phyloP scores from a whole-genome alignment of 192 early-diverging fungal species.

The Geranomyces variabilis region DNA sequence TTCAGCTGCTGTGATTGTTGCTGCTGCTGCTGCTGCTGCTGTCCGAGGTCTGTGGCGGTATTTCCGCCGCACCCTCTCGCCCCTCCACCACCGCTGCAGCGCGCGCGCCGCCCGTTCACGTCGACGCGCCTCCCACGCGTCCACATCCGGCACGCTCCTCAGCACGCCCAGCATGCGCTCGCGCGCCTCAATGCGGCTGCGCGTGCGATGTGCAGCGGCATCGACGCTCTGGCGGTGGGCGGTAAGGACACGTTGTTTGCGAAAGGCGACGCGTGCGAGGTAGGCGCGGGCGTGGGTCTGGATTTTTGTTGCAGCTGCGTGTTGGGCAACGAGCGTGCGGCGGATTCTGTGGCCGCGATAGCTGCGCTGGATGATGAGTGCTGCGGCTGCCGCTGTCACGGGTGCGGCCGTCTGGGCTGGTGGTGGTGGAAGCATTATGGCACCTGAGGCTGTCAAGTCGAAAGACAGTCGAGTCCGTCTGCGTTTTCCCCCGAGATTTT shows the following conservation, averaged over 20 bases:
- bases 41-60: not conserved
- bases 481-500: too few species aligned
- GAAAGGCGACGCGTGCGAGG: not conserved
- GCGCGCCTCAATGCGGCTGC: not conserved
- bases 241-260: not conserved
- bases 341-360: not conserved
- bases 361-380: not conserved
- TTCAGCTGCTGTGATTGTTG: not conserved
- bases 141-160: not conserved
- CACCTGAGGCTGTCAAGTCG: too few species aligned
- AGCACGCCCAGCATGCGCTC: not conserved
- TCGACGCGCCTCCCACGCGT: not conserved
- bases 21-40: not conserved
- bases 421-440: too few species aligned
- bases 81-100: slow-evolving; percentile 12
- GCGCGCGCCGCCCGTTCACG: not conserved
- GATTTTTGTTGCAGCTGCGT: not conserved
- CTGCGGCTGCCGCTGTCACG: too few species aligned
- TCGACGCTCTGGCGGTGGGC: not conserved
- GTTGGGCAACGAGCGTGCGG: not conserved
- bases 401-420: too few species aligned
- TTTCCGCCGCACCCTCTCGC: not conserved
- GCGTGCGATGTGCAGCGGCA: not conserved
- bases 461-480: too few species aligned
- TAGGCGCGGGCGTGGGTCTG: not conserved